Percentiles rank a stretch among this genome's conserved stretches.
Evolutionary conservation across 768 basidiomycete genomes (phyloP).

Genomic region (Cystoderma amianthinum): DNA sequence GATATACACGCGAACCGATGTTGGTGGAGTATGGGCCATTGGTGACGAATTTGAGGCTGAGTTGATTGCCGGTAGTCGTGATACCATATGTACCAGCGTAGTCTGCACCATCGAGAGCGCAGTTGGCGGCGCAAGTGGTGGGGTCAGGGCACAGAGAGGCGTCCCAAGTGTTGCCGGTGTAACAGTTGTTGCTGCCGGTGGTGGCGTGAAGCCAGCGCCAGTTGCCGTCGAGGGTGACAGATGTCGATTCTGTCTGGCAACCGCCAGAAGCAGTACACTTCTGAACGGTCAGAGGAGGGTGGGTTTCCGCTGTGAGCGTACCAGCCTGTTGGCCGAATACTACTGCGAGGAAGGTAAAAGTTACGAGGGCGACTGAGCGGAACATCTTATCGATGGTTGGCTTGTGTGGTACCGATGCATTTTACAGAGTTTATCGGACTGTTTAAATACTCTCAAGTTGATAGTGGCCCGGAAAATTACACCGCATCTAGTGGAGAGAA

Average conservation of each 20-base stretch:
- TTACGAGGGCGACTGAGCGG: neutral
- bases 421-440: too few relatives aligned
- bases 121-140: slow-evolving; percentile 28
- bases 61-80: slow-evolving; percentile 27
- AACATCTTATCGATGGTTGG: neutral
- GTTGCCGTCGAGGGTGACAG: slow-evolving; percentile 33
- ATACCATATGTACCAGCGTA: slow-evolving; percentile 34
- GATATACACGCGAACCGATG: slow-evolving; percentile 27
- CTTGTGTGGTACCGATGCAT: neutral
- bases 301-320: slow-evolving; percentile 30
- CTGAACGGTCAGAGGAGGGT: slow-evolving; percentile 31
- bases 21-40: slow-evolving; percentile 15
- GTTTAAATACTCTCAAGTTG: too few relatives aligned
- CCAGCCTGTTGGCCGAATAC: slow-evolving; percentile 35
- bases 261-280: slow-evolving; percentile 23
- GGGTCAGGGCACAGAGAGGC: slow-evolving; percentile 29
- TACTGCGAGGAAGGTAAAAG: slow-evolving; percentile 14
- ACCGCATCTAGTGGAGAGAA: too few relatives aligned
- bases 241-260: slow-evolving; percentile 21
- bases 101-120: slow-evolving; percentile 28
- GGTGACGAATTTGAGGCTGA: slow-evolving; percentile 33
- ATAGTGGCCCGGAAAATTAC: too few relatives aligned
- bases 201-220: slow-evolving; percentile 33
- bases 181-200: slow-evolving; percentile 18
- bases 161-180: slow-evolving; percentile 38